Conservation (phyloP, 495 filamentous ascomycete species). For the Hypoxylon fuscum region DNA sequence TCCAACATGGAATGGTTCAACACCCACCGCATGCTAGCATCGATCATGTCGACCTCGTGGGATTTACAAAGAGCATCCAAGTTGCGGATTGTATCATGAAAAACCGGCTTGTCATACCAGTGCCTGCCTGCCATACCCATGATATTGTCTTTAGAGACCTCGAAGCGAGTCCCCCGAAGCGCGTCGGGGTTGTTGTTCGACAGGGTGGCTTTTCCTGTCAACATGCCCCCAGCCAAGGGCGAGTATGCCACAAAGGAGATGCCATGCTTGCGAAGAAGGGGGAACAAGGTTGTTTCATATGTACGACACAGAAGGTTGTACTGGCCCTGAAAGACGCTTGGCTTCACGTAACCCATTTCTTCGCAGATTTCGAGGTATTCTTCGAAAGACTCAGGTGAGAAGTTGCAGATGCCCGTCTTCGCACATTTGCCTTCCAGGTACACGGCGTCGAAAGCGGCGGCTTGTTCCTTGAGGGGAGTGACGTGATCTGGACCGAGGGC, state of each 20-base stretch:
- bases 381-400: constrained; percentile 32
- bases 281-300: constrained; percentile 52
- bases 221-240: constrained; percentile 60
- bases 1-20: constrained; percentile 57
- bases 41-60: constrained; percentile 54
- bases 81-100: constrained; percentile 49
- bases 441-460: constrained; percentile 49
- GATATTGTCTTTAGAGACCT: constrained; percentile 1
- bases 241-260: constrained; percentile 60
- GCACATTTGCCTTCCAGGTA: constrained; percentile 49
- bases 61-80: constrained; percentile 57
- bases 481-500: constrained; percentile 52
- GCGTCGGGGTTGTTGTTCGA: constrained; percentile 18
- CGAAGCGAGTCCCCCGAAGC: constrained; percentile 2
- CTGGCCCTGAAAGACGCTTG: constrained; percentile 59
- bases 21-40: constrained; percentile 64
- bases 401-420: constrained; percentile 3
- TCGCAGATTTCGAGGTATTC: constrained; percentile 52
- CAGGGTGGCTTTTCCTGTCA: constrained; percentile 47
- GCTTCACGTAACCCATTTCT: constrained; percentile 51
- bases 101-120: constrained; percentile 50
- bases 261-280: constrained; percentile 55
- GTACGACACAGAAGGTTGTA: constrained; percentile 54
- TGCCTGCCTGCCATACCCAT: constrained; percentile 3
- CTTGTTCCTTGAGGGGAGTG: constrained; percentile 53